Base-by-base conservation (phyloP, 148 eudicot genomes). In the Cornus controversa region DNA sequence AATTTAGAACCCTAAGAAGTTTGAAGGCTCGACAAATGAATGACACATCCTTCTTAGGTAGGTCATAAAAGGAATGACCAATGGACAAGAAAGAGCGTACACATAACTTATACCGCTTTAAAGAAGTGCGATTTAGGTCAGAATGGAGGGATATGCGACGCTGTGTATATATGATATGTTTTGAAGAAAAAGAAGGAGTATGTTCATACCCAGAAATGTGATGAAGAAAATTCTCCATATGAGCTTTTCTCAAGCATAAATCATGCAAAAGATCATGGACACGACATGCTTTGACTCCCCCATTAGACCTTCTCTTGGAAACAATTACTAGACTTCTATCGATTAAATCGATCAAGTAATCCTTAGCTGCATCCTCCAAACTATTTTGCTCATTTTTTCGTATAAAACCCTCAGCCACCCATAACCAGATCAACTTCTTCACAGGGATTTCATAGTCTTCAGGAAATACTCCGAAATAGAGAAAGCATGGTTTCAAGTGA, bases 341-440 rank as follows among this genome's bases (percentile, higher is more conserved):
- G n/a, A n/a, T n/a, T n/a, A n/a, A n/a, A n/a, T n/a, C n/a, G n/a
- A n/a, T n/a, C n/a, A n/a, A n/a, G n/a, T n/a, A n/a, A n/a, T n/a
- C n/a, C n/a, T n/a, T n/a, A n/a, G n/a, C n/a, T n/a, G n/a, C n/a
- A n/a, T n/a, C n/a, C n/a, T n/a, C n/a, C n/a, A n/a, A n/a, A n/a
- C n/a, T n/a, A n/a, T n/a, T n/a, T n/a, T n/a, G n/a, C n/a, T n/a
- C 67, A 65, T 54, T 64, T 4, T 47, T 69, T 0, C 9, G 10
- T 26, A 81, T 66, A 18, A 82, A 82, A 8, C 87, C 90, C 68
- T 87, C 84, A 0, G 86, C 87, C 23, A 78, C 70, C 90, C 90
- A 87, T 36, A 82, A 80, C 8, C 54, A 23, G 9, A 31, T 75
- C 36, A 87, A 63, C 80, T 75, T 76, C 26, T 45, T n/a, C n/a